These are phyloP conservation scores for Lepidium didymum DNA, from an alignment of 345 rosid species.

Conservation along the genomic window DNA sequence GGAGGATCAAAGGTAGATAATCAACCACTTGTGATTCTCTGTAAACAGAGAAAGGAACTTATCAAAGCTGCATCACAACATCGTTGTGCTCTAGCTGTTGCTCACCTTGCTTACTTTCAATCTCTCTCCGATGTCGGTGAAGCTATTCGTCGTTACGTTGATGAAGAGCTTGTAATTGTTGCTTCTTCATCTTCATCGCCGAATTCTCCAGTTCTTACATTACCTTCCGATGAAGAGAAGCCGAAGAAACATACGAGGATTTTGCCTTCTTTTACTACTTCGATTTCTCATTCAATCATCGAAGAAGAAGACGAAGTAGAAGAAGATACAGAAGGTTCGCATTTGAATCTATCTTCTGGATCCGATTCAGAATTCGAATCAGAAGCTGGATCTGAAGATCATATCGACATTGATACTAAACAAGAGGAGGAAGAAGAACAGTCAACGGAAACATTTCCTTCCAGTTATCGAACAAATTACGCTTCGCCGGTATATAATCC, in stretches of 20 bases:
- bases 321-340: constrained; percentile 40
- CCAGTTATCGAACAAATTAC: constrained; percentile 9
- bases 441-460: background rate
- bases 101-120: constrained; percentile 64
- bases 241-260: too few relatives aligned
- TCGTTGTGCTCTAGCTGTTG: constrained; percentile 71
- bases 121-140: constrained; percentile 71
- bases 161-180: constrained; percentile 50
- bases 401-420: constrained; percentile 37
- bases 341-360: constrained; percentile 56
- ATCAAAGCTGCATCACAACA: constrained; percentile 59
- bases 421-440: constrained; percentile 28
- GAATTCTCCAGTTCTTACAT: too few relatives aligned
- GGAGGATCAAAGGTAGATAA: constrained; percentile 82
- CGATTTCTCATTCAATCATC: too few relatives aligned
- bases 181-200: constrained; percentile 25
- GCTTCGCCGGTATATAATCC: constrained; percentile 13
- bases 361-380: constrained; percentile 39
- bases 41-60: constrained; percentile 64
- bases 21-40: constrained; percentile 59
- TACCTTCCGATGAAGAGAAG: too few relatives aligned
- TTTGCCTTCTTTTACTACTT: too few relatives aligned
- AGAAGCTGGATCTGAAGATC: constrained; percentile 27
- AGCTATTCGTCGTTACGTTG: constrained; percentile 68
- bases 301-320: background rate